Evolutionary conservation across 2,329 filamentous ascomycete species (phyloP).

Genomic region (Aspergillus thermomutatus): DNA sequence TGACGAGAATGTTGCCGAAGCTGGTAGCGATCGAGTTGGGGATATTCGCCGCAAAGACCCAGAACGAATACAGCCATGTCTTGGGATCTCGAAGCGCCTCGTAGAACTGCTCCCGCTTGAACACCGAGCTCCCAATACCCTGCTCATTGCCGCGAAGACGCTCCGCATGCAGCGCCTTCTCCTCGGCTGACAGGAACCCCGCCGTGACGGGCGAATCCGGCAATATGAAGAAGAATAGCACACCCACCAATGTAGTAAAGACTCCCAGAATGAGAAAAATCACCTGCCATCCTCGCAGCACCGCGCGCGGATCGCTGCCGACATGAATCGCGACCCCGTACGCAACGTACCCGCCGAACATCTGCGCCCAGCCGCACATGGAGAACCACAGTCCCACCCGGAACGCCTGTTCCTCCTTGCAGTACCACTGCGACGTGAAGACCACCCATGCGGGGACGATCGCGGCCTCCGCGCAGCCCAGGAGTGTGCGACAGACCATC

Average conservation of each 20-base stretch:
- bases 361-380: slow-evolving; percentile 34
- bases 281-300: slow-evolving; percentile 34
- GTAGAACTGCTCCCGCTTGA: slow-evolving; percentile 33
- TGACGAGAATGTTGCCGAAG: slow-evolving; percentile 39
- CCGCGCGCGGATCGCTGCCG: slow-evolving; percentile 26
- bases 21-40: slow-evolving; percentile 38
- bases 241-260: slow-evolving; percentile 33
- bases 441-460: slow-evolving; percentile 30
- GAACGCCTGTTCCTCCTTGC: slow-evolving; percentile 30
- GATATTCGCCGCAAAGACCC: slow-evolving; percentile 37
- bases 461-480: slow-evolving; percentile 50
- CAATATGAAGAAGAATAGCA: slow-evolving; percentile 37
- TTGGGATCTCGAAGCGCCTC: slow-evolving; percentile 35
- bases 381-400: slow-evolving; percentile 28
- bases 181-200: slow-evolving; percentile 28
- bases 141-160: slow-evolving; percentile 36
- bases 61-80: slow-evolving; percentile 36
- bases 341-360: slow-evolving; percentile 38
- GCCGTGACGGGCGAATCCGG: slow-evolving; percentile 35
- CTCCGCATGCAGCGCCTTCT: slow-evolving; percentile 30
- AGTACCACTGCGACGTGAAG: slow-evolving; percentile 31
- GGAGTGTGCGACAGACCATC: slow-evolving; percentile 49
- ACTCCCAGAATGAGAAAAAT: slow-evolving; percentile 38
- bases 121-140: slow-evolving; percentile 32
- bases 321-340: slow-evolving; percentile 30